Conservation (phyloP, 1,284 basidiomycete species). For the Cryptococcus deneoformans region DNA sequence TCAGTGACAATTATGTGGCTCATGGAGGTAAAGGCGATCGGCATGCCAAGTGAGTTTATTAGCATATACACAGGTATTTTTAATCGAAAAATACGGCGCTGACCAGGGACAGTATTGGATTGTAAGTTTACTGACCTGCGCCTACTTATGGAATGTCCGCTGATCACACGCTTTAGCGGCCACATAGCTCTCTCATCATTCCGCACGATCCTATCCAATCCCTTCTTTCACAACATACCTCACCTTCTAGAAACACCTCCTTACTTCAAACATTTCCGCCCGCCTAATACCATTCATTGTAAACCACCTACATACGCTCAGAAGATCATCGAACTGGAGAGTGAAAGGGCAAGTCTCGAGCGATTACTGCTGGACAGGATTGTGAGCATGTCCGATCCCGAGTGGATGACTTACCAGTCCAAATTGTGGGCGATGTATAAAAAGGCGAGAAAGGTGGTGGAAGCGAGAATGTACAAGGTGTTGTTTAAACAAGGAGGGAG, state of each 20-base stretch:
- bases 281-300: neutral
- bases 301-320: neutral
- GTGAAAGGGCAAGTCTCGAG: slow-evolving; percentile 3
- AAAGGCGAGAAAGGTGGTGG: slow-evolving; percentile 8
- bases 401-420: neutral
- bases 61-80: neutral
- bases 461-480: slow-evolving; percentile 12
- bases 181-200: slow-evolving; percentile 15
- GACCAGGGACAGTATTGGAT: slow-evolving; percentile 7
- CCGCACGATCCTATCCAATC: slow-evolving; percentile 15
- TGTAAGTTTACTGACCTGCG: slow-evolving; percentile 4
- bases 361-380: slow-evolving; percentile 5
- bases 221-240: slow-evolving; percentile 9
- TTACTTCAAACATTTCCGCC: slow-evolving; percentile 10
- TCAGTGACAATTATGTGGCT: slow-evolving; percentile 12
- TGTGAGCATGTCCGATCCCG: slow-evolving; percentile 2
- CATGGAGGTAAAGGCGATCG: slow-evolving; percentile 14
- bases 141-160: neutral
- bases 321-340: slow-evolving; percentile 1
- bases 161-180: slow-evolving; percentile 9
- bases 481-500: neutral
- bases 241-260: slow-evolving; percentile 20
- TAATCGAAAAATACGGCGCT: neutral
- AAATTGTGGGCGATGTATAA: slow-evolving; percentile 4
- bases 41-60: slow-evolving; percentile 21